Percentiles rank a stretch among this genome's conserved stretches.
phyloP scores from a whole-genome alignment of 2,329 filamentous ascomycete genomes.

The Cladosporium sphaerospermum region DNA sequence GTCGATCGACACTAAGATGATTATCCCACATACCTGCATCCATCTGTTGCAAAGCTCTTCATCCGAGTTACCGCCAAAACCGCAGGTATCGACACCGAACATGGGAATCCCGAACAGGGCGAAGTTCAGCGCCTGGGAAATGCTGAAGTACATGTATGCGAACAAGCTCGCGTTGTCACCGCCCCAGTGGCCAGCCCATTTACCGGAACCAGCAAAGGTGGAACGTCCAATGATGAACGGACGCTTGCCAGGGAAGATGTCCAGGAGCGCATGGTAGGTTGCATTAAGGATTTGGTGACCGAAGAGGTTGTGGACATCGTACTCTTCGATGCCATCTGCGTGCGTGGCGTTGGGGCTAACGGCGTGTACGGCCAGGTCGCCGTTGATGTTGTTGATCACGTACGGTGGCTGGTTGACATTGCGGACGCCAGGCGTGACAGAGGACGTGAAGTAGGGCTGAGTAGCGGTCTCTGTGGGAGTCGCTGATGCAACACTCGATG shows the following conservation, averaged over 20 bases:
- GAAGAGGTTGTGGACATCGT: constrained; percentile 77
- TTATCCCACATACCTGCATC: constrained; percentile 45
- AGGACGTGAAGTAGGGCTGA: constrained; percentile 42
- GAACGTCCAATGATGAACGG: constrained; percentile 81
- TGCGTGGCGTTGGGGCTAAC: constrained; percentile 74
- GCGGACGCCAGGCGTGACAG: constrained; percentile 56
- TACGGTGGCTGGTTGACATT: constrained; percentile 71
- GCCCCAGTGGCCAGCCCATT: constrained; percentile 76
- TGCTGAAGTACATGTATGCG: constrained; percentile 69
- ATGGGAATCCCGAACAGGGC: constrained; percentile 70
- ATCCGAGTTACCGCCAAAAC: constrained; percentile 62
- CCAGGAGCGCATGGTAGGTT: constrained; percentile 64
- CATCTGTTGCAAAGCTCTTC: constrained; percentile 65
- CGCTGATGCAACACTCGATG: constrained; percentile 33
- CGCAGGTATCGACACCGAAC: constrained; percentile 66
- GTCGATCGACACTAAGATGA: too few species aligned
- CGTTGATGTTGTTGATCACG: constrained; percentile 66
- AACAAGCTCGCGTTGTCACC: constrained; percentile 66
- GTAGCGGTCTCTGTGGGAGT: constrained; percentile 24
- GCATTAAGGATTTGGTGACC: constrained; percentile 70
- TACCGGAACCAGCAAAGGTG: constrained; percentile 71
- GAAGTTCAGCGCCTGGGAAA: constrained; percentile 71
- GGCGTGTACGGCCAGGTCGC: constrained; percentile 66
- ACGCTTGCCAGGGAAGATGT: constrained; percentile 59
- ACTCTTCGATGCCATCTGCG: constrained; percentile 64